Conservation (phyloP, 768 basidiomycete species). For the Suillus discolor region DNA sequence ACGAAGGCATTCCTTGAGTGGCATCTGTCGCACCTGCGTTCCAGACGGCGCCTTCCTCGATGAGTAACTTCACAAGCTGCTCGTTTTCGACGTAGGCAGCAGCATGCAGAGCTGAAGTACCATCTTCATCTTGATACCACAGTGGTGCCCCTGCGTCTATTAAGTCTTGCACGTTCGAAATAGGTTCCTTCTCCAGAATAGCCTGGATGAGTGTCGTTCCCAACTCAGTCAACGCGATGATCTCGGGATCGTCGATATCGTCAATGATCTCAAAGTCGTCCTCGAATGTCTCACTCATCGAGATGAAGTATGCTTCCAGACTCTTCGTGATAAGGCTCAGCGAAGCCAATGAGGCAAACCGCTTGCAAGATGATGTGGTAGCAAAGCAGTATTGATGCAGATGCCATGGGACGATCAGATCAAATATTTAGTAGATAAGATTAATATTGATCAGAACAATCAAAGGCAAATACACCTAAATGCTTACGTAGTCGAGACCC, state of each 20-base stretch:
- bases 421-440: too few species aligned
- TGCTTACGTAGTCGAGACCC: neutral
- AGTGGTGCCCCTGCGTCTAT: conserved; percentile 73
- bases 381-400: neutral
- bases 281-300: conserved; percentile 7
- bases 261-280: conserved; percentile 18
- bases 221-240: conserved; percentile 50
- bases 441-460: neutral
- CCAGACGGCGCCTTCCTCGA: conserved; percentile 90
- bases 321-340: neutral
- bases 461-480: neutral
- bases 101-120: conserved; percentile 84
- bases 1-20: neutral
- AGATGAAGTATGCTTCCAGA: neutral
- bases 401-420: conserved; percentile 2
- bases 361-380: neutral
- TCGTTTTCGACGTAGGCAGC: conserved; percentile 75
- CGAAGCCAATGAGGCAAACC: neutral
- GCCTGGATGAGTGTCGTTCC: conserved; percentile 62
- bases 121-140: conserved; percentile 90
- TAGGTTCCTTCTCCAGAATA: conserved; percentile 52
- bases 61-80: conserved; percentile 62
- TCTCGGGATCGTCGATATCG: conserved; percentile 37
- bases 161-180: conserved; percentile 46
- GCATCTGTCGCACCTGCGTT: conserved; percentile 64